These are phyloP conservation scores for Cardamine chenopodiifolia DNA, from an alignment of 345 rosid genomes.

Conservation along the genomic window DNA sequence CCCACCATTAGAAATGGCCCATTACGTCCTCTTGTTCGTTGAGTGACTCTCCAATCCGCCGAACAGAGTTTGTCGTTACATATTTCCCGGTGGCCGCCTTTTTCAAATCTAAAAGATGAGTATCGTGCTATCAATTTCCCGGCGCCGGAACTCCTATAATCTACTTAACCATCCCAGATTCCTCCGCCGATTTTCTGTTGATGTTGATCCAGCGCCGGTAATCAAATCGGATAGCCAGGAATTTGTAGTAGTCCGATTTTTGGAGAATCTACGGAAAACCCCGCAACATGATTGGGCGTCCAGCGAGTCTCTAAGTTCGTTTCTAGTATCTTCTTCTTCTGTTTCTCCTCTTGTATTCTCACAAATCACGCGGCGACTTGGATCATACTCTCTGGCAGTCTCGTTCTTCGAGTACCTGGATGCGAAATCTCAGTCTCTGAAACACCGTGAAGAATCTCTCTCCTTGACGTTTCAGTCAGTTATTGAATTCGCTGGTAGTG, in stretches of 20 bases:
- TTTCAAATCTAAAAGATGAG: conserved; percentile 36
- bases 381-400: conserved; percentile 59
- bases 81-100: conserved; percentile 10
- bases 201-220: conserved; percentile 8
- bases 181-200: conserved; percentile 41
- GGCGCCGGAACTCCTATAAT: conserved; percentile 27
- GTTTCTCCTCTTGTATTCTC: conserved; percentile 46
- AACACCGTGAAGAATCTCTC: conserved; percentile 38
- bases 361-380: conserved; percentile 57
- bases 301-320: conserved; percentile 46
- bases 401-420: conserved; percentile 57
- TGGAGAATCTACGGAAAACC: conserved; percentile 48
- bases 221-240: conserved; percentile 37
- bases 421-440: conserved; percentile 40
- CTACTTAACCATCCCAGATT: background rate
- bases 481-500: conserved; percentile 56
- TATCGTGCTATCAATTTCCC: conserved; percentile 33
- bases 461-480: conserved; percentile 61
- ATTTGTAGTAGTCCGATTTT: conserved; percentile 42
- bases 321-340: conserved; percentile 49
- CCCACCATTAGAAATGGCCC: conserved; percentile 10
- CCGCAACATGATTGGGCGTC: conserved; percentile 65
- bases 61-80: conserved; percentile 1
- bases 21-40: background rate
- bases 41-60: background rate